A percentile compares a stretch with the other conserved stretches of the same genome.
These are phyloP conservation scores for Pyricularia sp. DNA, from an alignment of 2,329 filamentous ascomycete genomes.

Conservation along the genomic window DNA sequence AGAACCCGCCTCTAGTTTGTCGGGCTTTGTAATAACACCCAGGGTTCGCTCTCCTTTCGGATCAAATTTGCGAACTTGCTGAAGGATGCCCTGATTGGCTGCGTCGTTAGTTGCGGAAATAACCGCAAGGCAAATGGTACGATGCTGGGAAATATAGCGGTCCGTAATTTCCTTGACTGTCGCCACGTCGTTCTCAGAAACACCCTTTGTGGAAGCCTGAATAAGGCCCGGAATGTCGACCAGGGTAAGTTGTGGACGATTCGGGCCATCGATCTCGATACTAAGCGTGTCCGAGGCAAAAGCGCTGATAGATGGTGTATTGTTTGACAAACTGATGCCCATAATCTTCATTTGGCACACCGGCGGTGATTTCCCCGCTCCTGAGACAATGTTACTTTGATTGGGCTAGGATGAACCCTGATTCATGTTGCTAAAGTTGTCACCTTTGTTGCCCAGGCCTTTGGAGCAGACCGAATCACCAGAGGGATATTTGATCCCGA, in stretches of 20 bases:
- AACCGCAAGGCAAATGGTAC: constrained; percentile 52
- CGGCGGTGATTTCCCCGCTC: too few relatives aligned
- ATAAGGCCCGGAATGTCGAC: constrained; percentile 52
- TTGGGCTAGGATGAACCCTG: too few relatives aligned
- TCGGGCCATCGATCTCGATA: constrained; percentile 36
- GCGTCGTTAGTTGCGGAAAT: constrained; percentile 44
- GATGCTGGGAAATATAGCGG: constrained; percentile 43
- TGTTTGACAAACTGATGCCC: constrained; percentile 30
- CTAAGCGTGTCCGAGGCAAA: constrained; percentile 39
- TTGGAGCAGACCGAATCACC: too few relatives aligned
- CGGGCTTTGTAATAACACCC: constrained; percentile 50
- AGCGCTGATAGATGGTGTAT: constrained; percentile 3
- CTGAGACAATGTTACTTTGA: too few relatives aligned
- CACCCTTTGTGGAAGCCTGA: constrained; percentile 31
- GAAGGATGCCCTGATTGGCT: constrained; percentile 46
- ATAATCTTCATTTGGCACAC: constrained; percentile 25
- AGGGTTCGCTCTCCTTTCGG: constrained; percentile 32
- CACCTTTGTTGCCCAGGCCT: too few relatives aligned
- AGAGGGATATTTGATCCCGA: too few relatives aligned
- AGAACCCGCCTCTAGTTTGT: constrained; percentile 26
- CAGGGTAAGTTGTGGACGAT: constrained; percentile 42
- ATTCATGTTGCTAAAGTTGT: too few relatives aligned
- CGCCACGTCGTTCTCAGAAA: constrained; percentile 32
- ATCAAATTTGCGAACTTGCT: constrained; percentile 30
- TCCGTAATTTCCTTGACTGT: constrained; percentile 37